Evolutionary conservation across 2,329 filamentous ascomycete genomes (phyloP).

Genomic region (Ceratocystis eucalypticola): DNA sequence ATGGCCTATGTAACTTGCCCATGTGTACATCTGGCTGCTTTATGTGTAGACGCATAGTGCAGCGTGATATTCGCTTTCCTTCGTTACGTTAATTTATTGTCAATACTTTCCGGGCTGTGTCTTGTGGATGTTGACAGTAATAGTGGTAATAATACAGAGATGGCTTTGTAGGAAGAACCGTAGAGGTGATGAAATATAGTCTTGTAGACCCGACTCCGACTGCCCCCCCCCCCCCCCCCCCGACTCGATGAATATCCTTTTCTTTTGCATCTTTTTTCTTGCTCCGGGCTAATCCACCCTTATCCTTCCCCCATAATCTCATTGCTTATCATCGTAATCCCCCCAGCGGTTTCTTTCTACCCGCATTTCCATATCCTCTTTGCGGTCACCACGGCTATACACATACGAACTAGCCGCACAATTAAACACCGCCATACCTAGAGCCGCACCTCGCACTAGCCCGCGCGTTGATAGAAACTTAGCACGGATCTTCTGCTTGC

Average conservation of each 20-base stretch:
- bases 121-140: too few relatives aligned
- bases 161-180: too few relatives aligned
- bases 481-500: conserved; percentile 29
- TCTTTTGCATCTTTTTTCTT: not conserved
- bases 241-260: not conserved
- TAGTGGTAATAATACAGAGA: too few relatives aligned
- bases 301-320: not conserved
- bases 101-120: too few relatives aligned
- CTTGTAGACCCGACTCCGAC: too few relatives aligned
- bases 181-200: too few relatives aligned
- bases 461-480: conserved; percentile 36
- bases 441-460: conserved; percentile 36
- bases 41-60: too few relatives aligned
- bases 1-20: too few relatives aligned
- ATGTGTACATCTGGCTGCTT: too few relatives aligned
- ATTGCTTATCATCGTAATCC: conserved; percentile 20
- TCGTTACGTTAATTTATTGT: too few relatives aligned
- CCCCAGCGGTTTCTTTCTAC: conserved; percentile 39
- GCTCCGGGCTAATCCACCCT: not conserved
- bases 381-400: conserved; percentile 39
- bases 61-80: too few relatives aligned
- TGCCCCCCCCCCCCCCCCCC: too few relatives aligned
- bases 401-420: conserved; percentile 37
- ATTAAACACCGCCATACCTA: conserved; percentile 38
- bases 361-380: conserved; percentile 36